A percentile compares a stretch with the other conserved stretches of the same genome.
Conservation (phyloP, 2,329 filamentous ascomycete genomes). For the Paraconiothyrium brasiliense region DNA sequence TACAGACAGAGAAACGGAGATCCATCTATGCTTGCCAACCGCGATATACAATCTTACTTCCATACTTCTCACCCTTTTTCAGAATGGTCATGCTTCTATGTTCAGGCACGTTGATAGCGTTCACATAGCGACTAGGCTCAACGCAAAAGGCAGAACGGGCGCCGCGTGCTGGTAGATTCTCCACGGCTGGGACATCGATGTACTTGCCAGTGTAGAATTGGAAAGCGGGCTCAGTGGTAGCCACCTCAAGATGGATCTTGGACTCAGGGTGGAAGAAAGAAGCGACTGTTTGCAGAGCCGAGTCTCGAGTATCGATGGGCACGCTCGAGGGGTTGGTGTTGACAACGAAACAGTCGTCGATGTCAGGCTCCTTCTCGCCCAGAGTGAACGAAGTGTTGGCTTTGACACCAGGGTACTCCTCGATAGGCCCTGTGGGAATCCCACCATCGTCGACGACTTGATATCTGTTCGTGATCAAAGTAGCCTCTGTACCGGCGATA, state of each 20-base stretch:
- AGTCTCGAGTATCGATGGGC: slow-evolving; percentile 61
- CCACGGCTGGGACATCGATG: slow-evolving; percentile 76
- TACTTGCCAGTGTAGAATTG: slow-evolving; percentile 95
- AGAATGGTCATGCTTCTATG: slow-evolving; percentile 83
- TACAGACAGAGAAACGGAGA: neutral
- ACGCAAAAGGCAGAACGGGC: slow-evolving; percentile 85
- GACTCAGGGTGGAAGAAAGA: slow-evolving; percentile 77
- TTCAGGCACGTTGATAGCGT: slow-evolving; percentile 82
- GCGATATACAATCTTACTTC: slow-evolving; percentile 81
- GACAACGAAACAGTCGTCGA: slow-evolving; percentile 92
- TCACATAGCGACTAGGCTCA: slow-evolving; percentile 90
- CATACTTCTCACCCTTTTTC: slow-evolving; percentile 86
- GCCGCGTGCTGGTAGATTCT: slow-evolving; percentile 68
- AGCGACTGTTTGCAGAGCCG: slow-evolving; percentile 73
- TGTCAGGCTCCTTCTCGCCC: slow-evolving; percentile 73
- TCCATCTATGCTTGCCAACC: slow-evolving; percentile 72
- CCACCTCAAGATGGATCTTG: slow-evolving; percentile 83
- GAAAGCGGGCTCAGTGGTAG: slow-evolving; percentile 93
- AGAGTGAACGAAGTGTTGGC: slow-evolving; percentile 76
- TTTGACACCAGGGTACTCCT: slow-evolving; percentile 70
- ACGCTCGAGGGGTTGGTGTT: slow-evolving; percentile 67
- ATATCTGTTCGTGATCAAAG: slow-evolving; percentile 69
- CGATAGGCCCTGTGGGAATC: slow-evolving; percentile 77
- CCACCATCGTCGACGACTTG: slow-evolving; percentile 76
- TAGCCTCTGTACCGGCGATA: slow-evolving; percentile 69